Conservation (phyloP, 768 basidiomycete species). For the Pleurotus tuber-regium region DNA sequence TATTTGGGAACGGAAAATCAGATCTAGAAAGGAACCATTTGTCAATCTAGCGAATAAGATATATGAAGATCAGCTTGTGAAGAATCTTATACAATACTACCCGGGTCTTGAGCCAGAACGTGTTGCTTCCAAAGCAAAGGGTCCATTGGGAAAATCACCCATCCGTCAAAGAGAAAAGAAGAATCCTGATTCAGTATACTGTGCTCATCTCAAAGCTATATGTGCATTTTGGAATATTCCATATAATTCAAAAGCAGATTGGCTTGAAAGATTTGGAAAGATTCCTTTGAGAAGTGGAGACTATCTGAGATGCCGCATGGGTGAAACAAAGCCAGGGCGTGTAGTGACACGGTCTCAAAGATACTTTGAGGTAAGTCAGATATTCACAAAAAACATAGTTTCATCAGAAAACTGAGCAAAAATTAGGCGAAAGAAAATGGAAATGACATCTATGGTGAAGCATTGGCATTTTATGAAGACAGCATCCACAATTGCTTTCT, state of each 20-base stretch:
- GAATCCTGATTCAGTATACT: not conserved
- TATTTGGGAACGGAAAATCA: constrained; percentile 25
- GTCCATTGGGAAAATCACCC: not conserved
- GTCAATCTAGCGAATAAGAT: constrained; percentile 26
- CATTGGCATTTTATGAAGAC: constrained; percentile 15
- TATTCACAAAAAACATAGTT: not conserved
- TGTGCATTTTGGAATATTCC: constrained; percentile 11
- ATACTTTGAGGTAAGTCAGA: constrained; percentile 14
- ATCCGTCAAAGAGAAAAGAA: not conserved
- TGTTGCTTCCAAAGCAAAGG: not conserved
- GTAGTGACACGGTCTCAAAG: constrained; percentile 2
- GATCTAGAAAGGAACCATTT: constrained; percentile 28
- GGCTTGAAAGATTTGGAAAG: constrained; percentile 15
- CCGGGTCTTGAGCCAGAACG: constrained; percentile 10
- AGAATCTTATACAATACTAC: constrained; percentile 20
- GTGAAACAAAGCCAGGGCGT: constrained; percentile 7
- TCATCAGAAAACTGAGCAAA: no score
- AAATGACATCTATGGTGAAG: constrained; percentile 19
- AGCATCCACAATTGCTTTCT: not conserved
- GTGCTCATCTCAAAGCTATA: constrained; percentile 11
- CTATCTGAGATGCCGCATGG: constrained; percentile 13
- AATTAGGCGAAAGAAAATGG: no score
- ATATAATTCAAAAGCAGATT: constrained; percentile 8
- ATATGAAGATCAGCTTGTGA: constrained; percentile 20
- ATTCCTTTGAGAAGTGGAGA: constrained; percentile 6